Conservation (phyloP, 352 stramenopile species). For the Thalassiosira exigua region DNA sequence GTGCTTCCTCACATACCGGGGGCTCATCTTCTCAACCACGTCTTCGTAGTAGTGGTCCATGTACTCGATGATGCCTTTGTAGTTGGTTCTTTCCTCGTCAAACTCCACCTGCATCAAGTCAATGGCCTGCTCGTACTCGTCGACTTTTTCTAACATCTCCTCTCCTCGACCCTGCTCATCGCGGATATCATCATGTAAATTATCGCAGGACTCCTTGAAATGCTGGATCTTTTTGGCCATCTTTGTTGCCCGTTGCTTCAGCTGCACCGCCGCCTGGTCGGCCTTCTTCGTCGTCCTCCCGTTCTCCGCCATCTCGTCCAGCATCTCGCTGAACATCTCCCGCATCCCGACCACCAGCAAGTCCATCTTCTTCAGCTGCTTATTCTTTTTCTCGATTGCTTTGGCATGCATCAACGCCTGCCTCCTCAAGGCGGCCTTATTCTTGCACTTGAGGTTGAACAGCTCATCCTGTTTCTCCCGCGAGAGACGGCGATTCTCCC, state of each 20-base stretch:
- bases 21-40: not conserved
- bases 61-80: conserved; percentile 4
- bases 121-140: conserved; percentile 17
- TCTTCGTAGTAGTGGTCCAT: conserved; percentile 12
- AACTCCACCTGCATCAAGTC: conserved; percentile 12
- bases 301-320: conserved; percentile 18
- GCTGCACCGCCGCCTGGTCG: not conserved
- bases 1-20: conserved; percentile 13
- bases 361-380: not conserved
- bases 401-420: not conserved
- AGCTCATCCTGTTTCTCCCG: too few relatives aligned
- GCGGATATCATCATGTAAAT: not conserved
- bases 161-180: not conserved
- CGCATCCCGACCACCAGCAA: not conserved
- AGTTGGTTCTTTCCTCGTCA: not conserved
- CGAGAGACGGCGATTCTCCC: too few relatives aligned
- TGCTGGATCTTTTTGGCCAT: not conserved
- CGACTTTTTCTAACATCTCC: conserved; percentile 9
- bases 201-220: not conserved
- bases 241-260: not conserved
- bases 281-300: conserved; percentile 13
- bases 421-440: too few relatives aligned
- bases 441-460: too few relatives aligned
- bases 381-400: conserved; percentile 3
- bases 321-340: conserved; percentile 21